Percentiles rank a stretch among this genome's conserved stretches.
phyloP scores from a whole-genome alignment of 2,329 filamentous ascomycete species.

The Gremmenia infestans region DNA sequence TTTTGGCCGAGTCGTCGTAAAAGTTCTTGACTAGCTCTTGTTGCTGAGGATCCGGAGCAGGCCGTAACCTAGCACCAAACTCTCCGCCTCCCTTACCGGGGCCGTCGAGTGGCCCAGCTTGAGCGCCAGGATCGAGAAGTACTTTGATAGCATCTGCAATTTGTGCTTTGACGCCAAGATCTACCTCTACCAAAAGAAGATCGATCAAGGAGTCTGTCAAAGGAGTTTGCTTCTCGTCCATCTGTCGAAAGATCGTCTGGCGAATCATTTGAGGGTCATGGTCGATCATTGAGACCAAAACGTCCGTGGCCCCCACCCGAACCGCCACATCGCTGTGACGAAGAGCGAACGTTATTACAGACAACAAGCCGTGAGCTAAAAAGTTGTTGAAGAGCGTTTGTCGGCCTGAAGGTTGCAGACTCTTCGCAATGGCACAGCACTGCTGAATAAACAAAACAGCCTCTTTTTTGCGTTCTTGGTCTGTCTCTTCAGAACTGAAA shows the following conservation, averaged over 20 bases:
- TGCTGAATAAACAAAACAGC: constrained; percentile 96
- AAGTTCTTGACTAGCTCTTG: constrained; percentile 83
- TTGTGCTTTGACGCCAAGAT: constrained; percentile 91
- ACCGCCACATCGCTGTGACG: constrained; percentile 79
- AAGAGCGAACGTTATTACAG: constrained; percentile 87
- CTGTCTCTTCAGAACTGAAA: constrained; percentile 61
- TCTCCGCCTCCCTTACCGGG: constrained; percentile 63
- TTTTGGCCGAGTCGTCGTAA: constrained; percentile 80
- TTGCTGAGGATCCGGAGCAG: constrained; percentile 64
- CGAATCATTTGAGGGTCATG: constrained; percentile 94
- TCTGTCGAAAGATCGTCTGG: constrained; percentile 85
- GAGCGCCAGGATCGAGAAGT: constrained; percentile 69
- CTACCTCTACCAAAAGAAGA: constrained; percentile 82
- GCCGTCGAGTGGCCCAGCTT: constrained; percentile 54
- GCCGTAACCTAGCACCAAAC: constrained; percentile 58
- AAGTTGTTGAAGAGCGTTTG: constrained; percentile 86
- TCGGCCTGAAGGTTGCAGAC: constrained; percentile 76
- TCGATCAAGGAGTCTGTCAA: constrained; percentile 92
- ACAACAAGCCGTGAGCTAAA: constrained; percentile 77
- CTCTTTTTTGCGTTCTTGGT: constrained; percentile 77
- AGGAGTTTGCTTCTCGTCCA: constrained; percentile 78
- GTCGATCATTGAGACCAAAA: constrained; percentile 89
- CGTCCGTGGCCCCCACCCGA: constrained; percentile 87
- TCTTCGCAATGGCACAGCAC: constrained; percentile 91
- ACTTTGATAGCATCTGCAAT: constrained; percentile 95